Conservation (phyloP, 768 basidiomycete species). For the Mycena sanguinolenta region DNA sequence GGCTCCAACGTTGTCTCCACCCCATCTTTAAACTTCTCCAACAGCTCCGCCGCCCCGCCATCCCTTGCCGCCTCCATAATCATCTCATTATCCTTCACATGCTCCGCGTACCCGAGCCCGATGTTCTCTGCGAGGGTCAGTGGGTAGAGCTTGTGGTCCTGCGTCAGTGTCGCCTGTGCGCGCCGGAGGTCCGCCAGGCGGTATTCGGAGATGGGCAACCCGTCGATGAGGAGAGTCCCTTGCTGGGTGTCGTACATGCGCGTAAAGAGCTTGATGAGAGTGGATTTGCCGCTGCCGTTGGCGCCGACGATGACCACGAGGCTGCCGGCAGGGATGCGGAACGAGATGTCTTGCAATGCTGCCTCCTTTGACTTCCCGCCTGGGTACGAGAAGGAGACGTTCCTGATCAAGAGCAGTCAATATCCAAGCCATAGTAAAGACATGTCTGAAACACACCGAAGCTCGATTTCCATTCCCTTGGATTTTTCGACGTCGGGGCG, state of each 20-base stretch:
- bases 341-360: constrained; percentile 45
- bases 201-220: constrained; percentile 48
- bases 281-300: constrained; percentile 55
- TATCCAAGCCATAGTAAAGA: not conserved
- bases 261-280: constrained; percentile 50
- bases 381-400: constrained; percentile 56
- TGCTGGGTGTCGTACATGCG: constrained; percentile 48
- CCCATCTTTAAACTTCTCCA: constrained; percentile 32
- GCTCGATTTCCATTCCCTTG: constrained; percentile 37
- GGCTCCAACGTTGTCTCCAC: constrained; percentile 28
- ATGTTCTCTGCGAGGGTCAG: constrained; percentile 56
- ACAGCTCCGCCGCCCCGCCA: constrained; percentile 30
- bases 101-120: constrained; percentile 46
- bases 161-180: constrained; percentile 52
- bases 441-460: constrained; percentile 25
- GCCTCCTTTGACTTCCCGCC: constrained; percentile 32
- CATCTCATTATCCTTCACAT: constrained; percentile 16
- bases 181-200: constrained; percentile 45
- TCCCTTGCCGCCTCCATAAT: constrained; percentile 30
- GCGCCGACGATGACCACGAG: constrained; percentile 53
- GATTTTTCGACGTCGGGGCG: constrained; percentile 24
- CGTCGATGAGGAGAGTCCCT: constrained; percentile 51
- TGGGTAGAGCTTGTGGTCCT: constrained; percentile 52
- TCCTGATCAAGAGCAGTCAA: constrained; percentile 39
- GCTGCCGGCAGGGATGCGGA: constrained; percentile 46